Base-by-base conservation (phyloP, 208 protist genomes). In the Acanthamoeba royreba region DNA sequence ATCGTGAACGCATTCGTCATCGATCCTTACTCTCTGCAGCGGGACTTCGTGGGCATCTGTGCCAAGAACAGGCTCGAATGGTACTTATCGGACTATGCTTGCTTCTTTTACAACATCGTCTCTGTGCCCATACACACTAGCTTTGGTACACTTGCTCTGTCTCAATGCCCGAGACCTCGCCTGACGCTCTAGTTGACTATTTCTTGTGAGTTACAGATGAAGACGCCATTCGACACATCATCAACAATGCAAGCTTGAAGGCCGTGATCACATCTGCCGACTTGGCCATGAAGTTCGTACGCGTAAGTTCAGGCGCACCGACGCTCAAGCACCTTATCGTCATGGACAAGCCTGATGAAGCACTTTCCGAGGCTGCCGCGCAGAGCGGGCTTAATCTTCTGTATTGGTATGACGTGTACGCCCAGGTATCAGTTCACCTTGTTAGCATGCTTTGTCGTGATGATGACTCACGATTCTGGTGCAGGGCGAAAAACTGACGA, bases 61-160 rank as follows among this genome's bases (percentile, higher is more conserved):
- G 79, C 79, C 7, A 31, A 42, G 33, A 88, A 88, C 49, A 0
- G 79, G 11, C 22, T 61, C 17, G 79, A 88, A 47, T 88, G 79
- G 79, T 88, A 88, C 40, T 19, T 88, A 19, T 31, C 79, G 28
- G 79, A 88, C 79, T 88, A 88, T 31, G 79, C 79, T 15, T 88
- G 79, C 47, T 61, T 88, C 49, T 61, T 88, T 47, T 38, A 88
- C 35, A 53, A 88, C 49, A 63, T 88, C 28, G 49, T 88, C 43
- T 43, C 79, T 15, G 49, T 88, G n/a, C 79, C 79, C 4, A 88
- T 88, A 42, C 79, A 88, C 47, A 88, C 46, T 8, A 61, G 28
- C 47, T 63, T 88, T 11, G 79, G 79, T 88, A 15, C 79, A 19
- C 31, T 47, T 28, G n/a, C 9, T 25, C 22, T 69, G n/a, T 69